Conservation (phyloP, 306 rosid species). For the Rosa lucieae region DNA sequence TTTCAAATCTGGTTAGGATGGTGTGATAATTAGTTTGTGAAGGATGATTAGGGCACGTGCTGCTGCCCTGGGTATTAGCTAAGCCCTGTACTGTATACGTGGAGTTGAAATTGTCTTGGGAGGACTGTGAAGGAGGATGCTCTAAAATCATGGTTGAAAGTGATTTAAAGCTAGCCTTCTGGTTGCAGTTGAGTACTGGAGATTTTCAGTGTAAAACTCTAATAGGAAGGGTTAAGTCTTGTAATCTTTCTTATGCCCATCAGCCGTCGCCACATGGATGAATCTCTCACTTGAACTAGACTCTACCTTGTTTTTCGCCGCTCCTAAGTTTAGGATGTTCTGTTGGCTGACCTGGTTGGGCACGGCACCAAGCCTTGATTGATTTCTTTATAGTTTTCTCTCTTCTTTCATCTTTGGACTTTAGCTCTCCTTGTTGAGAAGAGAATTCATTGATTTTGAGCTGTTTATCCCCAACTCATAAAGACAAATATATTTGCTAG, state of each 20-base stretch:
- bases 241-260: background rate
- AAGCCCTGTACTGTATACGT: background rate
- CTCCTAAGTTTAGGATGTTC: no score
- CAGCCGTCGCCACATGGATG: no score
- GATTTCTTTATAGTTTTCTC: no score
- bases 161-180: background rate
- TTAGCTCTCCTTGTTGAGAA: background rate
- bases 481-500: no score
- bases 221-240: background rate
- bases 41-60: background rate
- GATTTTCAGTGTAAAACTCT: background rate
- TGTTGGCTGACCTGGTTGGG: no score
- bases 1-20: background rate
- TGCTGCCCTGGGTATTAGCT: background rate
- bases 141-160: background rate
- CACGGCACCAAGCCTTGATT: no score
- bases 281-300: no score
- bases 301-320: background rate
- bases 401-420: no score
- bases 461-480: background rate
- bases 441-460: background rate
- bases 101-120: background rate
- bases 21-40: background rate
- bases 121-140: background rate
- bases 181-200: background rate